phyloP scores from a whole-genome alignment of 768 basidiomycete species.

The Russula foetens region DNA sequence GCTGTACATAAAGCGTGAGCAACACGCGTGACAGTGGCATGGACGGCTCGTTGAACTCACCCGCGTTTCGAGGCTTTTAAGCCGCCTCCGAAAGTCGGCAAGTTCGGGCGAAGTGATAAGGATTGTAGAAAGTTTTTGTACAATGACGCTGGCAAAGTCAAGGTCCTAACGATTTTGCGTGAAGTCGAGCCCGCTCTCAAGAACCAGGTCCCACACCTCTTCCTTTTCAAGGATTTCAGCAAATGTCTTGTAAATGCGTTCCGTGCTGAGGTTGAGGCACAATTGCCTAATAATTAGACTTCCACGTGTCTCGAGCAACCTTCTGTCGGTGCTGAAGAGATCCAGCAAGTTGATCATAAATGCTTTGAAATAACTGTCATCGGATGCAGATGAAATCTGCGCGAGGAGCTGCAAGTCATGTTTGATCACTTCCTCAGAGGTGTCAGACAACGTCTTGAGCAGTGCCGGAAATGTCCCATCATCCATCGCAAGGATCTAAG shows the following conservation, averaged over 20 bases:
- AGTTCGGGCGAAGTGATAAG: slow-evolving; percentile 94
- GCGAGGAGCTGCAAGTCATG: slow-evolving; percentile 92
- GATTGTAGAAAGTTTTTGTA: slow-evolving; percentile 95
- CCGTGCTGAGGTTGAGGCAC: slow-evolving; percentile 89
- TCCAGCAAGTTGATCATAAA: slow-evolving; percentile 95
- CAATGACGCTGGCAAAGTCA: slow-evolving; percentile 95
- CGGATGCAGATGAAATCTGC: slow-evolving; percentile 92
- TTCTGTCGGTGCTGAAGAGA: slow-evolving; percentile 89
- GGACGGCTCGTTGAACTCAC: slow-evolving; percentile 35
- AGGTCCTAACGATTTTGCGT: slow-evolving; percentile 54
- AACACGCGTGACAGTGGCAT: not conserved
- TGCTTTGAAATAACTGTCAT: slow-evolving; percentile 89
- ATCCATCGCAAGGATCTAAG: slow-evolving; percentile 87
- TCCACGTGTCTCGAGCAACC: slow-evolving; percentile 83
- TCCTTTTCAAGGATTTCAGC: slow-evolving; percentile 98
- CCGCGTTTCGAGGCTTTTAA: slow-evolving; percentile 90
- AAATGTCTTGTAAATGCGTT: slow-evolving; percentile 90
- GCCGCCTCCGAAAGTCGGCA: slow-evolving; percentile 85
- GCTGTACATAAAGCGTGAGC: slow-evolving; percentile 32
- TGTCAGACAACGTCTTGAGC: slow-evolving; percentile 92
- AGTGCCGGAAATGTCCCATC: slow-evolving; percentile 95
- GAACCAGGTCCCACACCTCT: slow-evolving; percentile 48
- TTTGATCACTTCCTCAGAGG: slow-evolving; percentile 96
- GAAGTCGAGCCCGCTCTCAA: not conserved
- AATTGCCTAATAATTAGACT: slow-evolving; percentile 94